Base-by-base conservation (phyloP, 805 yeast genomes). In the Sugiyamaella chiloensis region DNA sequence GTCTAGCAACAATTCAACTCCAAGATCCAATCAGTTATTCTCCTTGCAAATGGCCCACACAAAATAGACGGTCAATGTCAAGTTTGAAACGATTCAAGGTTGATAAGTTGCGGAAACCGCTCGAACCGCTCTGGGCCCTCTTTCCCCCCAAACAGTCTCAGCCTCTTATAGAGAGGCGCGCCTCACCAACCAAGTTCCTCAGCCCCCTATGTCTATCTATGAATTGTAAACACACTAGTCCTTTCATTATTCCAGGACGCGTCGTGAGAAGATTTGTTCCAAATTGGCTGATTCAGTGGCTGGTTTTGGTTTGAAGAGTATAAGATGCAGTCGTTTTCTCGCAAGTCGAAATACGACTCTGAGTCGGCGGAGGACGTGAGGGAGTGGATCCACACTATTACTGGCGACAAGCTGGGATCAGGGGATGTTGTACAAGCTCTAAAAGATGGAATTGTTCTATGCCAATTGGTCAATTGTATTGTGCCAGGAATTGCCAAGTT, bases 391-490 rank as follows among this genome's bases (percentile, higher is more conserved):
- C 70, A 65, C 40, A 51, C 61, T 26, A 65, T 67, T 1, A 64
- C 75, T 24, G 63, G 58, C 17, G 64, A 67, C 50, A 56, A 61
- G 8, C 48, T 64, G 24, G 70, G 71, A 2, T 42, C 60, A 1
- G 64, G 58, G 2, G 83, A 80, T 37, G 64, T 87, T 24, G 61
- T 83, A 21, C 80, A 75, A 2, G 60, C 70, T 2, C 67, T 87
- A 19, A 81, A 79, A 57, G 83, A 78, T 54, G 95, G 96, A 2
- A 68, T 71, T 0, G 64, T 73, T 0, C 62, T 81, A n/a, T 78
- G 84, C 53, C 63, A 65, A 30, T 46, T 81, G 23, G 66, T 69
- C 5, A 74, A 73, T 47, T 61, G 62, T 1, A 69, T 78, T 14
- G 70, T 71, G 4, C 65, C 69, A 2, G 47, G 56, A 0, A 46